These are phyloP conservation scores for Chaetomium fimeti DNA, from an alignment of 495 filamentous ascomycete species.

Conservation along the genomic window DNA sequence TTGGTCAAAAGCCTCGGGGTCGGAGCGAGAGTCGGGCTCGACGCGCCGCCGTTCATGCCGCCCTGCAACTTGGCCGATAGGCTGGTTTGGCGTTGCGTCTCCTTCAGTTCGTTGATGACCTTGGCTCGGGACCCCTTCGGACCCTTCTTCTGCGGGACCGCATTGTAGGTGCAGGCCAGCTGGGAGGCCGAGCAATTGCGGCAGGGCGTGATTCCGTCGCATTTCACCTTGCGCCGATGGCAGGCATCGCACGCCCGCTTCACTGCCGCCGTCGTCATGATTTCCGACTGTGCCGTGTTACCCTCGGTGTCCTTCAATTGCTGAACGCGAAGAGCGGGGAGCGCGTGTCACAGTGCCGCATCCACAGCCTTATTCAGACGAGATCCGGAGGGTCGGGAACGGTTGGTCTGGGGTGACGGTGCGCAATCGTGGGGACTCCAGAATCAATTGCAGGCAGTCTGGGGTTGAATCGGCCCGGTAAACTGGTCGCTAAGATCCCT, in stretches of 20 bases:
- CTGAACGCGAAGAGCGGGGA: conserved; percentile 28
- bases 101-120: conserved; percentile 72
- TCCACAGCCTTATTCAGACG: conserved; percentile 30
- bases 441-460: conserved; percentile 32
- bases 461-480: conserved; percentile 38
- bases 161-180: conserved; percentile 74
- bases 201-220: conserved; percentile 69
- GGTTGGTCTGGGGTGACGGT: conserved; percentile 24
- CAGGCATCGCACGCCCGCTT: conserved; percentile 79
- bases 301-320: conserved; percentile 20
- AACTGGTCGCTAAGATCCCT: conserved; percentile 14
- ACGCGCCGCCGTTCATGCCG: conserved; percentile 45
- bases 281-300: conserved; percentile 17
- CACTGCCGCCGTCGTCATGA: conserved; percentile 52
- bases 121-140: conserved; percentile 80
- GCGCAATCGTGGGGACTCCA: conserved; percentile 38
- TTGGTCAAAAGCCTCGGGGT: conserved; percentile 57
- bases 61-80: conserved; percentile 51
- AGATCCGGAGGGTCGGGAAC: conserved; percentile 23
- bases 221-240: conserved; percentile 81
- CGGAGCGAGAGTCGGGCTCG: conserved; percentile 47
- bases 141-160: conserved; percentile 83
- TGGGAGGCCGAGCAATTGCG: conserved; percentile 66
- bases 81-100: conserved; percentile 62
- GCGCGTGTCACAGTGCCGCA: conserved; percentile 30